phyloP scores from a whole-genome alignment of 495 filamentous ascomycete genomes.

The Bacidia gigantensis region DNA sequence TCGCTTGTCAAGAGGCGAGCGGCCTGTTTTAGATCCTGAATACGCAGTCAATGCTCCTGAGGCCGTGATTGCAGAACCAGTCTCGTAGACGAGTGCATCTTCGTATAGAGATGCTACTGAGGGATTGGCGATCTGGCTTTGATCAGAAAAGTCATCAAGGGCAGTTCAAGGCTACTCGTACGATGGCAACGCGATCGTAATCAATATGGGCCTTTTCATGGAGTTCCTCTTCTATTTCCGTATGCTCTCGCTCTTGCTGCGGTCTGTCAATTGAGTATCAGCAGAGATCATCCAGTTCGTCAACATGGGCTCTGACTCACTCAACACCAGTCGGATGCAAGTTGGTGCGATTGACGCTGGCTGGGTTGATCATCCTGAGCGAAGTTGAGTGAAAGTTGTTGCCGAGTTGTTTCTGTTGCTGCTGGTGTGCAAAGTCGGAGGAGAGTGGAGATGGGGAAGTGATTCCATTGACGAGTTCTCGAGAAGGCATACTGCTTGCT shows the following conservation, averaged over 20 bases:
- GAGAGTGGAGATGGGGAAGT: constrained; percentile 35
- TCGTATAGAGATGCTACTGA: constrained; percentile 92
- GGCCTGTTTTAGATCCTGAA: constrained; percentile 94
- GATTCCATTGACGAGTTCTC: constrained; percentile 24
- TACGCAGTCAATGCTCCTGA: constrained; percentile 91
- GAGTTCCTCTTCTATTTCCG: constrained; percentile 91
- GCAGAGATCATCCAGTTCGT: constrained; percentile 13
- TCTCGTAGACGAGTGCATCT: constrained; percentile 98
- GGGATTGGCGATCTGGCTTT: constrained; percentile 66
- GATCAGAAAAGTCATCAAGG: neutral
- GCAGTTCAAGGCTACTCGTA: constrained; percentile 30
- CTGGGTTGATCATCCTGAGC: constrained; percentile 51
- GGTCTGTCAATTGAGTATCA: constrained; percentile 43
- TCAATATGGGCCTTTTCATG: constrained; percentile 98
- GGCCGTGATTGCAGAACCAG: constrained; percentile 90
- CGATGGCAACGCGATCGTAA: constrained; percentile 96
- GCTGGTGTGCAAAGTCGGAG: constrained; percentile 45
- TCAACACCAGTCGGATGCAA: constrained; percentile 85
- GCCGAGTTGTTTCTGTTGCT: constrained; percentile 44
- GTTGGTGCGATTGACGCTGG: constrained; percentile 74
- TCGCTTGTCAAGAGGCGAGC: constrained; percentile 92
- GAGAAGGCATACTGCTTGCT: constrained; percentile 10
- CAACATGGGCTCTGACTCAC: constrained; percentile 39
- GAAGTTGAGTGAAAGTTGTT: constrained; percentile 51
- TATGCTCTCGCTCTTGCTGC: constrained; percentile 55